phyloP scores from a whole-genome alignment of 2,329 filamentous ascomycete genomes.

The Dissoconium aciculare region DNA sequence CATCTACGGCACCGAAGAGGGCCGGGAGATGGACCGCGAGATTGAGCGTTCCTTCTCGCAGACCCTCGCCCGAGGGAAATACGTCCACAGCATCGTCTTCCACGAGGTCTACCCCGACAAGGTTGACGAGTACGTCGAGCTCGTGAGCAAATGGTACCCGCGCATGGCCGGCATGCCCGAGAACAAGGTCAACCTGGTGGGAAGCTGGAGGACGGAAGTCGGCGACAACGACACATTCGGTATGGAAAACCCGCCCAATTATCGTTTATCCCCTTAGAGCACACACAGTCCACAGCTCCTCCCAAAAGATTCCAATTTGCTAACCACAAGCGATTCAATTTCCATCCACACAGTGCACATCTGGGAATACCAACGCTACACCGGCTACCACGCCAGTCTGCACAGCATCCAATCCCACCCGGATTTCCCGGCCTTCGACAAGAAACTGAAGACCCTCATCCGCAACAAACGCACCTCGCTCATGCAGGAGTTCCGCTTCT shows the following conservation, averaged over 20 bases:
- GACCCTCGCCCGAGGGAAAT: conserved; percentile 88
- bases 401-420: conserved; percentile 71
- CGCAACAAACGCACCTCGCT: conserved; percentile 71
- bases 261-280: too few species aligned
- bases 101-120: conserved; percentile 92
- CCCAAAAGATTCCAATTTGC: too few species aligned
- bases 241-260: conserved; percentile 39
- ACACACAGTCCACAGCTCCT: too few species aligned
- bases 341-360: conserved; percentile 62
- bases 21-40: conserved; percentile 82
- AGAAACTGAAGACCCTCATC: conserved; percentile 73
- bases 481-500: conserved; percentile 99
- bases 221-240: conserved; percentile 94
- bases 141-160: conserved; percentile 87
- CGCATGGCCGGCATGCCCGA: conserved; percentile 68
- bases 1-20: conserved; percentile 95
- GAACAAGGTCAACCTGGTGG: conserved; percentile 91
- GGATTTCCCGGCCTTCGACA: conserved; percentile 70
- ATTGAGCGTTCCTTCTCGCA: conserved; percentile 94
- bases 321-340: conserved; percentile 2
- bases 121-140: conserved; percentile 82
- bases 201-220: conserved; percentile 96
- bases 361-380: conserved; percentile 97
- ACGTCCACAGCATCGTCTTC: conserved; percentile 94
- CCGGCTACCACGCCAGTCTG: conserved; percentile 85